These are phyloP conservation scores for Eustoma russellianum DNA, from an alignment of 257 asterid species.

Conservation along the genomic window DNA sequence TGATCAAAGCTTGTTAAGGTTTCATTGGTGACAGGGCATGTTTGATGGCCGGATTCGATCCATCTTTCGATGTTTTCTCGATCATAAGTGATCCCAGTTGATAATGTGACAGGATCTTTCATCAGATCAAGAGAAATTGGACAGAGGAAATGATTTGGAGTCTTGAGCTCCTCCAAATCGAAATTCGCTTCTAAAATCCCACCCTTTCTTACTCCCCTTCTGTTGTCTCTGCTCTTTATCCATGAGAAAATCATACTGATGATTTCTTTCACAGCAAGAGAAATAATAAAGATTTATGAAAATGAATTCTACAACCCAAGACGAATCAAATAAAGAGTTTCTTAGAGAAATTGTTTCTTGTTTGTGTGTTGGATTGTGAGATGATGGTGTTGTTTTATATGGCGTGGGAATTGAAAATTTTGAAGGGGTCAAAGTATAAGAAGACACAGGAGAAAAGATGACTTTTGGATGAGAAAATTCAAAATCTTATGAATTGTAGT, in stretches of 20 bases:
- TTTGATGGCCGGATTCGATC: constrained; percentile 33
- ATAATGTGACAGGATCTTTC: constrained; percentile 58
- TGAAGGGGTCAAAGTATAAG: background rate
- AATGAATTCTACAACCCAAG: background rate
- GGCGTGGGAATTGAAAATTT: background rate
- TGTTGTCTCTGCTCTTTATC: constrained; percentile 5
- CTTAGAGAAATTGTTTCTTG: background rate
- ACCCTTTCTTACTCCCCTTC: background rate
- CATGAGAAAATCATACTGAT: constrained; percentile 12
- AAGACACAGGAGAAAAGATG: background rate
- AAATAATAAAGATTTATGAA: background rate
- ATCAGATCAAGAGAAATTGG: constrained; percentile 18
- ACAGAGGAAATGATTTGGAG: constrained; percentile 4
- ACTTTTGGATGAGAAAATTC: constrained; percentile 6
- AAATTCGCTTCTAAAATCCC: constrained; percentile 4
- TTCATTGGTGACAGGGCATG: constrained; percentile 42
- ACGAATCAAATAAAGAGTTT: too few species aligned
- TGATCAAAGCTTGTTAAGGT: constrained; percentile 26
- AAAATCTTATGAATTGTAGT: constrained; percentile 2
- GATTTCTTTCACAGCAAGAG: background rate
- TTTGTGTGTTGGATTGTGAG: background rate
- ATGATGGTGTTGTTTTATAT: background rate
- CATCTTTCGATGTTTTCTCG: constrained; percentile 45
- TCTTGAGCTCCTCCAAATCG: constrained; percentile 7
- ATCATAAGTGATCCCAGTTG: constrained; percentile 48